Base-by-base conservation (phyloP, 164 flowering plant genomes). In the Brasenia schreberi region DNA sequence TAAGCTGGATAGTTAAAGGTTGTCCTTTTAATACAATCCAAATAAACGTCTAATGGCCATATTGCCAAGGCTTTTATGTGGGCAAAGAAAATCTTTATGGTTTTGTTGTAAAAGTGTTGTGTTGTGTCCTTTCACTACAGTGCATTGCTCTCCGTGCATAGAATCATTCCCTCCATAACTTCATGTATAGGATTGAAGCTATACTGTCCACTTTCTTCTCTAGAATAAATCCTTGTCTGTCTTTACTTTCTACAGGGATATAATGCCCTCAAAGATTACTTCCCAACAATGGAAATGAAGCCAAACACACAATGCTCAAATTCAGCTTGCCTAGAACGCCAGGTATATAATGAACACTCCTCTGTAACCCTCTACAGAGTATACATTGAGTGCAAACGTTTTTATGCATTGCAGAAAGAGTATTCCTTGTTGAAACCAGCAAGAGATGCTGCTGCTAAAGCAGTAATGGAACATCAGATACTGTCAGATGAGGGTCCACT, bases 231-330 rank as follows among this genome's bases (percentile, higher is more conserved):
- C 62, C 66, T 58, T 60, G 5, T 59, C 66, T 68, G 66, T 68
- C 61, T 65, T 65, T 39, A 61, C 49, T 71, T 45, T 14, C 68
- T 69, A 18, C 77, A 94, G 98, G 97, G 98, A 58, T 94, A 90
- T 70, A 94, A 91, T 76, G 86, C 98, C 67, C 88, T 94, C 16
- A 90, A 94, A 74, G 98, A 94, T 75, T 94, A 39, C 78, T 94
- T 94, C 70, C 98, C 98, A 69, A 94, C 97, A 61, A 94, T 94
- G 98, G 84, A 83, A 77, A 89, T 94, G 98, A 89, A 77, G 79
- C 98, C 98, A 75, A 94, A 94, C 69, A 85, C 95, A 63, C 98
- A 94, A 70, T 94, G 98, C 77, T 86, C 96, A 67, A 94, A 94
- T 79, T 76, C 81, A 23, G 85, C 89, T 66, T 94, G 98, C 75